These are phyloP conservation scores for Prunus yedoensis DNA, from an alignment of 331 rosid species.

Conservation along the genomic window DNA sequence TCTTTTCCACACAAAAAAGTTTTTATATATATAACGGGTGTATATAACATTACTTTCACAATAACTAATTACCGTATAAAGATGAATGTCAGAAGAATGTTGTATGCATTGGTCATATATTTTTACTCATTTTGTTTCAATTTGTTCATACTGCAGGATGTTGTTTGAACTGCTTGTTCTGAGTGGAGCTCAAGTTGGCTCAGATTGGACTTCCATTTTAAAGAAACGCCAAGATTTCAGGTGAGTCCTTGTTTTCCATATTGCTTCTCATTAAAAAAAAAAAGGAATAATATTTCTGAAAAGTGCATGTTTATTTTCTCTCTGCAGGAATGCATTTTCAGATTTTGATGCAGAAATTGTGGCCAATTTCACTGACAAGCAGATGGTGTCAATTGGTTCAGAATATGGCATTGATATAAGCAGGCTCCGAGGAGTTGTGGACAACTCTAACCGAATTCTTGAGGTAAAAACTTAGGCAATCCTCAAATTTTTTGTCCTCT, in stretches of 20 bases:
- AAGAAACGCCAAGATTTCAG: constrained; percentile 88
- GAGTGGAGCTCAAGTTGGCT: constrained; percentile 96
- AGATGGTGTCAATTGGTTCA: constrained; percentile 73
- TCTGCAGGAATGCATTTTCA: constrained; percentile 75
- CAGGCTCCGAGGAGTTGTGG: constrained; percentile 90
- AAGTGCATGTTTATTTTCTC: background rate
- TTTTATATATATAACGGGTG: background rate
- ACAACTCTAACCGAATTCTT: constrained; percentile 81
- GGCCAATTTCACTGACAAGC: constrained; percentile 73
- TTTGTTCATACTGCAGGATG: constrained; percentile 44
- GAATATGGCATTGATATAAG: constrained; percentile 75
- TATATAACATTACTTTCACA: background rate
- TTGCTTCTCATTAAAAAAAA: background rate
- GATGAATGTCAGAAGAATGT: too few relatives aligned
- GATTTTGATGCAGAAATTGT: constrained; percentile 77
- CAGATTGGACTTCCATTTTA: constrained; percentile 94
- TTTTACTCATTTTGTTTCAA: background rate
- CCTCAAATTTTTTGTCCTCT: constrained; percentile 8
- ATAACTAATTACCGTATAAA: background rate
- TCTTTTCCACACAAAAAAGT: background rate
- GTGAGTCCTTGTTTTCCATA: constrained; percentile 28
- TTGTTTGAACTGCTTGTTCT: constrained; percentile 80
- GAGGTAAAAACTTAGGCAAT: constrained; percentile 46
- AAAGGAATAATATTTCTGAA: background rate
- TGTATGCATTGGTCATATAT: background rate